Percentiles rank a stretch among this genome's conserved stretches.
Evolutionary conservation across 2,329 filamentous ascomycete genomes (phyloP).

Genomic region (Neofusicoccum sp.): DNA sequence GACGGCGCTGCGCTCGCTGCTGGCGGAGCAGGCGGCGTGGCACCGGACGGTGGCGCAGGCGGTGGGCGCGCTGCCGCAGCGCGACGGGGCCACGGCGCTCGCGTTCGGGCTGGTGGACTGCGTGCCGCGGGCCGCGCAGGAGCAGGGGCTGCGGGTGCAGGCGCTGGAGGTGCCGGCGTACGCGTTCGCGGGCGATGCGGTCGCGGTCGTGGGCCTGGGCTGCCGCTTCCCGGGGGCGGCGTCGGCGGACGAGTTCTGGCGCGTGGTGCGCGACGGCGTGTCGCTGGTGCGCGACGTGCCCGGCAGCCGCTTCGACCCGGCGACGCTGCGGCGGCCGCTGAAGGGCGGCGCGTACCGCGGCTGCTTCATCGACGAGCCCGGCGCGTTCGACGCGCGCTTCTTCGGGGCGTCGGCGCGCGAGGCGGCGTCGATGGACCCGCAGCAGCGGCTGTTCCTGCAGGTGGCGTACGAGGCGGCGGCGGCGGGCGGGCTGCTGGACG

Average conservation of each 20-base stretch:
- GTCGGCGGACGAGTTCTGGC: too few species aligned
- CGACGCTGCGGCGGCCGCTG: background rate
- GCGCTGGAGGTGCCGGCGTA: background rate
- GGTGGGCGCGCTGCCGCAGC: background rate
- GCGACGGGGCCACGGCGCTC: background rate
- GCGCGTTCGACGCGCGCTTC: conserved; percentile 3
- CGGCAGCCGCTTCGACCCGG: too few species aligned
- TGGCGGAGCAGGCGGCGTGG: background rate
- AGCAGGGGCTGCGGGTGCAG: background rate
- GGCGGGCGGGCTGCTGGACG: conserved; percentile 24
- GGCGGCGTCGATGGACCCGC: conserved; percentile 18
- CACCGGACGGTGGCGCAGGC: background rate
- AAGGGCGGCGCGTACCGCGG: background rate
- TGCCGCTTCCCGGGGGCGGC: too few species aligned
- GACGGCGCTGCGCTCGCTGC: background rate
- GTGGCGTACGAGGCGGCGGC: conserved; percentile 18
- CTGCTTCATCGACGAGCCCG: conserved; percentile 14
- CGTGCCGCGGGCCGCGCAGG: background rate
- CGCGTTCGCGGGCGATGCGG: too few species aligned
- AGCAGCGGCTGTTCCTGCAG: conserved; percentile 19
- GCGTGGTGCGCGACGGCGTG: too few species aligned
- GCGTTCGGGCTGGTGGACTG: background rate
- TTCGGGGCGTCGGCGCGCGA: conserved; percentile 6
- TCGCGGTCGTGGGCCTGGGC: too few species aligned
- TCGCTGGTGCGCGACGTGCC: too few species aligned